Evolutionary conservation across 208 protist genomes (phyloP).

Genomic region (Acanthamoeba royreba): DNA sequence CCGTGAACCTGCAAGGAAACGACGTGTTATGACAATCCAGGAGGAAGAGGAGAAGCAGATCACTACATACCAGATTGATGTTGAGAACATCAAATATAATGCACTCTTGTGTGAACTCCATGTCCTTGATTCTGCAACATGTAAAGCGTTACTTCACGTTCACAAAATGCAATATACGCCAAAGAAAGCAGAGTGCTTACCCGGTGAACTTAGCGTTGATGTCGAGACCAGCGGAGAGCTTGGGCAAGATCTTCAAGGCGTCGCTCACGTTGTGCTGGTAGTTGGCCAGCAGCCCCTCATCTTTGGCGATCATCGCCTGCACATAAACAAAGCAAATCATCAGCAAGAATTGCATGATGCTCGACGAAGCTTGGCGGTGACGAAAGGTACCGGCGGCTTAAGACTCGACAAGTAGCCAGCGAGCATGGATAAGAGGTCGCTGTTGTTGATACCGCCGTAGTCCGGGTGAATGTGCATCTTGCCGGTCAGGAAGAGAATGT

Average conservation of each 20-base stretch:
- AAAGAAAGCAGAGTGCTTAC: no score
- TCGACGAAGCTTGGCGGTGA: no score
- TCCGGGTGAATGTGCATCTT: constrained; percentile 18
- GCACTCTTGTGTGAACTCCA: constrained; percentile 14
- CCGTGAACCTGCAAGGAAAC: not conserved
- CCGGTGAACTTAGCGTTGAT: not conserved
- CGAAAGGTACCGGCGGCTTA: not conserved
- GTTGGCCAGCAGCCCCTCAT: not conserved
- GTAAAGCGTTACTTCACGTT: no score
- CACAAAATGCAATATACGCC: no score
- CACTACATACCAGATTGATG: constrained; percentile 18
- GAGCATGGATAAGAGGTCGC: not conserved
- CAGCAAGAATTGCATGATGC: no score
- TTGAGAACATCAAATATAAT: constrained; percentile 19
- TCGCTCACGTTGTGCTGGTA: not conserved
- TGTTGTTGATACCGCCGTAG: constrained; percentile 13
- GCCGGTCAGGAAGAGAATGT: constrained; percentile 35
- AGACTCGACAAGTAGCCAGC: not conserved
- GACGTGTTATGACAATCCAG: not conserved
- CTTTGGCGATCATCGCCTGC: not conserved
- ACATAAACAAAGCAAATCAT: not conserved
- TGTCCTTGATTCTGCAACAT: not conserved
- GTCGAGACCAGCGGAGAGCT: constrained; percentile 22
- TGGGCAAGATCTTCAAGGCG: not conserved
- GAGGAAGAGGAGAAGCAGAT: no score